A percentile compares a stretch with the other conserved stretches of the same genome.
Conservation (phyloP, 2,329 filamentous ascomycete genomes). For the Stachybotrys chartarum region DNA sequence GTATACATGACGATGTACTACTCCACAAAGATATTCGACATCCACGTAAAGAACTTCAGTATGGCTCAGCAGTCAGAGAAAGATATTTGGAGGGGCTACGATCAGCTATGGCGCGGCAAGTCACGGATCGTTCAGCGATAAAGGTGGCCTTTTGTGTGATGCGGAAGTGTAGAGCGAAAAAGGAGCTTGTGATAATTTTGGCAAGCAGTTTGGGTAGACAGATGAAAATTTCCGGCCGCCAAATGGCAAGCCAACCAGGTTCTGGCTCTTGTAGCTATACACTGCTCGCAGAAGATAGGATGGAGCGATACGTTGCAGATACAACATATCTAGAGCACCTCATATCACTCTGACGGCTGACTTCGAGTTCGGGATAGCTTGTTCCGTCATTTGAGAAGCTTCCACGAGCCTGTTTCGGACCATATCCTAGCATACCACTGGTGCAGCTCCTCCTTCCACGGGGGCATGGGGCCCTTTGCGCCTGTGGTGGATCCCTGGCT, state of each 20-base stretch:
- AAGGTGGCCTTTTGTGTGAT: too few species aligned
- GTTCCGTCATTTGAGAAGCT: slow-evolving; percentile 9
- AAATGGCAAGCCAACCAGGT: too few species aligned
- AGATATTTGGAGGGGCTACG: background rate
- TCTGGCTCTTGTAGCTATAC: too few species aligned
- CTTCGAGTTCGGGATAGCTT: too few species aligned
- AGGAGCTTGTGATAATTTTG: too few species aligned
- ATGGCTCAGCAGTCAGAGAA: background rate
- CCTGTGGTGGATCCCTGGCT: slow-evolving; percentile 28
- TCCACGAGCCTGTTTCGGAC: slow-evolving; percentile 30
- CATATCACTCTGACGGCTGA: too few species aligned
- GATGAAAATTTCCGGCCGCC: too few species aligned
- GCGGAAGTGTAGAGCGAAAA: too few species aligned
- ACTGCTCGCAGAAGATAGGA: too few species aligned
- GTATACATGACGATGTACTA: background rate
- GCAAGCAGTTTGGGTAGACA: too few species aligned
- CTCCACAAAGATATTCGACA: background rate
- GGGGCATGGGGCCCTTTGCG: slow-evolving; percentile 20
- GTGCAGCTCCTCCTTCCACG: slow-evolving; percentile 20
- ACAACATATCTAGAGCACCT: too few species aligned
- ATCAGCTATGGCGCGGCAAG: background rate
- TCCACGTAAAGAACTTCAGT: background rate
- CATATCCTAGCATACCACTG: slow-evolving; percentile 34
- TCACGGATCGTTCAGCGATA: background rate
- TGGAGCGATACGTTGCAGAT: too few species aligned